Percentiles rank a stretch among this genome's conserved stretches.
These are phyloP conservation scores for Aspergillus diversus DNA, from an alignment of 495 filamentous ascomycete genomes.

Conservation along the genomic window DNA sequence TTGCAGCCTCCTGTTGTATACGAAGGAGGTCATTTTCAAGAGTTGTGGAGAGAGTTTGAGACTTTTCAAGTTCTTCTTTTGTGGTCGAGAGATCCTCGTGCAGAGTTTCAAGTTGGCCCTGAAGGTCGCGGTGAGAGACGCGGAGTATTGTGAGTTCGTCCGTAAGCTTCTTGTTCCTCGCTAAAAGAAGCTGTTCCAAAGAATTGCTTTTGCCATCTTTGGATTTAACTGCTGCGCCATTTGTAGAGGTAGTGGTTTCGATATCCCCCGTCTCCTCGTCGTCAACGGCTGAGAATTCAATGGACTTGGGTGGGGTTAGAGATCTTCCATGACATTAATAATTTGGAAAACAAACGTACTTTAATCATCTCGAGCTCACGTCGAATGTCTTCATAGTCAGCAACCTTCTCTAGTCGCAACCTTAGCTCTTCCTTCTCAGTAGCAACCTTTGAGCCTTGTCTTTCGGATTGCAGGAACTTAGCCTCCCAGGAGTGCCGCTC, in stretches of 20 bases:
- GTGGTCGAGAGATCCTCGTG: conserved; percentile 83
- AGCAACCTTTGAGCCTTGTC: conserved; percentile 51
- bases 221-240: conserved; percentile 54
- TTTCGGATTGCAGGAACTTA: conserved; percentile 58
- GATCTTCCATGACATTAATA: background rate
- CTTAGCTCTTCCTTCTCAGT: conserved; percentile 79
- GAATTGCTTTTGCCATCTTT: conserved; percentile 67
- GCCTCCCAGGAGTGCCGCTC: conserved; percentile 73
- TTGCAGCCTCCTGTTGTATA: conserved; percentile 81
- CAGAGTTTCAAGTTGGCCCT: conserved; percentile 74
- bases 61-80: conserved; percentile 83
- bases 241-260: conserved; percentile 38
- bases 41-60: conserved; percentile 80
- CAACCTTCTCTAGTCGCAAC: conserved; percentile 81
- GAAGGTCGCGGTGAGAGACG: conserved; percentile 92
- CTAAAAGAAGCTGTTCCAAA: conserved; percentile 86
- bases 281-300: conserved; percentile 91
- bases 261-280: conserved; percentile 64
- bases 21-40: conserved; percentile 90
- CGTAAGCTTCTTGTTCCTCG: conserved; percentile 92
- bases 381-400: conserved; percentile 95
- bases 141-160: conserved; percentile 91
- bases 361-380: conserved; percentile 95
- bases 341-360: conserved; percentile 35
- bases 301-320: conserved; percentile 57